Percentiles rank a stretch among this genome's conserved stretches.
phyloP scores from a whole-genome alignment of 2,329 filamentous ascomycete genomes.

The Pestalotiopsis sp. region DNA sequence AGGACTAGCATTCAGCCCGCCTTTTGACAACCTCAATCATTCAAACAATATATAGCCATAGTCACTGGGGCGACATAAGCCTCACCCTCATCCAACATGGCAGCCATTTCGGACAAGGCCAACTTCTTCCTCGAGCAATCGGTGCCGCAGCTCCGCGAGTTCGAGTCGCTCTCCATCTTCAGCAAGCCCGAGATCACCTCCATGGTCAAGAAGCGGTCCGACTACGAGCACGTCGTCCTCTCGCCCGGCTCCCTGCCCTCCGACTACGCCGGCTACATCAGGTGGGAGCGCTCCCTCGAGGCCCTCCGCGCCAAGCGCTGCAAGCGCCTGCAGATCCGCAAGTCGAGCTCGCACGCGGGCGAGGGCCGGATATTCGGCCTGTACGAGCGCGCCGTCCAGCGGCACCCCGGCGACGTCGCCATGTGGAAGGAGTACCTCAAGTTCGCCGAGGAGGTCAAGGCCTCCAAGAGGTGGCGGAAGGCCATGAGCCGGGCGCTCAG shows the following conservation, averaged over 20 bases:
- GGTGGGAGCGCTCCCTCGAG: conserved; percentile 72
- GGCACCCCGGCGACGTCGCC: conserved; percentile 78
- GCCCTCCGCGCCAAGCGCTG: conserved; percentile 80
- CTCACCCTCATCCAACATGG: conserved; percentile 55
- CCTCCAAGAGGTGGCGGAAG: conserved; percentile 66
- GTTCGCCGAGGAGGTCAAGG: conserved; percentile 72
- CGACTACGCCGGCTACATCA: conserved; percentile 85
- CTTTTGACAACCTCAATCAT: neutral
- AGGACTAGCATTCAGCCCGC: neutral
- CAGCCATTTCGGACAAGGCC: conserved; percentile 87
- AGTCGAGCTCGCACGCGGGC: conserved; percentile 68
- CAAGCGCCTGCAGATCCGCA: conserved; percentile 76
- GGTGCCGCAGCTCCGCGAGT: conserved; percentile 89
- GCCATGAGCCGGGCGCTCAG: conserved; percentile 72
- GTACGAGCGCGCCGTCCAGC: conserved; percentile 81
- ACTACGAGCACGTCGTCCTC: conserved; percentile 90
- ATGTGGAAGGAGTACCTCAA: conserved; percentile 92
- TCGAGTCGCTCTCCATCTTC: conserved; percentile 91
- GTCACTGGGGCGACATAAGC: neutral
- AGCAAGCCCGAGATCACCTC: conserved; percentile 85
- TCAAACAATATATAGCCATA: neutral
- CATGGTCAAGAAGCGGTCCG: conserved; percentile 87
- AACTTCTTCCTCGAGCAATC: conserved; percentile 93
- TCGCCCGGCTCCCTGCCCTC: conserved; percentile 74
- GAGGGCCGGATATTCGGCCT: conserved; percentile 87